Evolutionary conservation across 331 rosid species (phyloP), one percentile per base, ranked within the genome.

Genomic region (Malus hybrid): DNA sequence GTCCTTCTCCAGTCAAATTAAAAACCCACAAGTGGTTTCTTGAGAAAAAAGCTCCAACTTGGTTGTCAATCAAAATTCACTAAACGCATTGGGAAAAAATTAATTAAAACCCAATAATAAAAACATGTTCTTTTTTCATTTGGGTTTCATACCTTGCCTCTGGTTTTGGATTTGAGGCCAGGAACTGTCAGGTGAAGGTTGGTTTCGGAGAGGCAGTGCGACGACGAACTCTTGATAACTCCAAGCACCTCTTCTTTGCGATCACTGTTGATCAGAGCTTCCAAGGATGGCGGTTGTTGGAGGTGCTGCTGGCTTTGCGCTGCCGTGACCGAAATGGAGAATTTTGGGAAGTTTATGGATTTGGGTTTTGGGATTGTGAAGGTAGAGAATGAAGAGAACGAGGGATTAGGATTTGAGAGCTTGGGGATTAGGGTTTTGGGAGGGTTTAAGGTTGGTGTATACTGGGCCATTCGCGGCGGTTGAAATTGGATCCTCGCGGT

Each of bases 81-180:
- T 44, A 30, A 30, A 30, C 32, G 32, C 5, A 30, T 30, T 30
- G 32, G 32, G 32, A 30, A 30, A 30, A 30, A 30, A 30, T 3
- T 4, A 30, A 30, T 30, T 4, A 30, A 30, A 30, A 30, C 32
- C 32, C 52, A 6, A 29, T 63, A 76, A 39, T 5, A 30, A 30
- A 5, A 36, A 53, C 15, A 11, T 44, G 60, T 14, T 30, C 32
- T 42, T 6, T 52, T 28, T 44, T 24, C 15, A 46, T 63, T 29
- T 15, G 46, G 60, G 28, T 53, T 39, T 71, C 22, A 58, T 82
- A 94, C 99, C 88, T 94, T 92, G 83, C 99, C 99, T 32, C 97
- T 85, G 75, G 76, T 87, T 90, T 92, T 94, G 77, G 97, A 88
- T n/a, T 77, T 81, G 84, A 94, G 90, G 68, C 85, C 90, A n/a